A percentile compares a stretch with the other conserved stretches of the same genome.
These are phyloP conservation scores for Edaphochlamys debaryana DNA, from an alignment of 139 green algal species.

Conservation along the genomic window DNA sequence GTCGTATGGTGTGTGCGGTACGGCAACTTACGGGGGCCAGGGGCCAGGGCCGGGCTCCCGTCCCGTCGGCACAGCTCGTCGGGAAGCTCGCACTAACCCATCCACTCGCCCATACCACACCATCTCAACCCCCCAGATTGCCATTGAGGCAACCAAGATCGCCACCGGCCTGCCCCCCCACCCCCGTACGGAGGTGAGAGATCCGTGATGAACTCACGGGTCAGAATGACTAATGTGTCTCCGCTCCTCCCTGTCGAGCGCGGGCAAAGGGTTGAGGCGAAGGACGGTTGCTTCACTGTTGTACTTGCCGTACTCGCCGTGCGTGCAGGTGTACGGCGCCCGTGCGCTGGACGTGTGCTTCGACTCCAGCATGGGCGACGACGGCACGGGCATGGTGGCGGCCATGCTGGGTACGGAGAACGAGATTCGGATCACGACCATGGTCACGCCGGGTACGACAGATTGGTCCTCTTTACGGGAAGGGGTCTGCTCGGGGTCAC, in stretches of 20 bases:
- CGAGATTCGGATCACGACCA: background rate
- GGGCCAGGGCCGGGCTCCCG: too few relatives aligned
- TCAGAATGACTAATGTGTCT: too few relatives aligned
- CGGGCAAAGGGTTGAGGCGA: too few relatives aligned
- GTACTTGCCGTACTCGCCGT: too few relatives aligned
- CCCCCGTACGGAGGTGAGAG: background rate
- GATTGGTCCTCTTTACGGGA: background rate
- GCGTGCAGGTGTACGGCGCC: conserved; percentile 26
- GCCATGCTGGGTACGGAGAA: background rate
- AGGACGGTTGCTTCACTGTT: too few relatives aligned
- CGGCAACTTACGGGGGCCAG: too few relatives aligned
- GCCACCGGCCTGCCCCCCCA: background rate
- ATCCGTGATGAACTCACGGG: too few relatives aligned
- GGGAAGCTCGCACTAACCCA: too few relatives aligned
- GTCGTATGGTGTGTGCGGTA: too few relatives aligned
- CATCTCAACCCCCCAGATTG: background rate
- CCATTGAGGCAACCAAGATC: background rate
- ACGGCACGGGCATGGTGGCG: background rate
- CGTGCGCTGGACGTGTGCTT: conserved; percentile 23
- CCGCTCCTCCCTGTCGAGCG: too few relatives aligned
- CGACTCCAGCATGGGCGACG: background rate
- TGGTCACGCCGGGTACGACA: background rate
- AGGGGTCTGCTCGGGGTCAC: background rate
- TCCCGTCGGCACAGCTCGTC: too few relatives aligned
- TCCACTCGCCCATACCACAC: too few relatives aligned